Percentiles rank a stretch among this genome's conserved stretches.
Evolutionary conservation across 1,284 basidiomycete genomes (phyloP).

Genomic region (Naganishia liquefaciens): DNA sequence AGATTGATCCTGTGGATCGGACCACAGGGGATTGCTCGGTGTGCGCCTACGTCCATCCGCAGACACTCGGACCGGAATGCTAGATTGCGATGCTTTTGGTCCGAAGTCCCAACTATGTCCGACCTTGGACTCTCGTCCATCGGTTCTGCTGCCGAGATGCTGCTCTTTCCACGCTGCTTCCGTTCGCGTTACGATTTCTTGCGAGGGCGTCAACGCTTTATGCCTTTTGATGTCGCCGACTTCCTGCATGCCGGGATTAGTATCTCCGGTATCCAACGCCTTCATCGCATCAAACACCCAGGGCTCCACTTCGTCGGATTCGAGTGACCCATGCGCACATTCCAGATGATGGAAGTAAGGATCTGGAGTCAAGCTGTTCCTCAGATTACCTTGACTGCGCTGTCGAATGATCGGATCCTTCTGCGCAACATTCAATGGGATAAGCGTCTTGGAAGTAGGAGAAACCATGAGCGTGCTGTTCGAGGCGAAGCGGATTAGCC

Average conservation of each 20-base stretch:
- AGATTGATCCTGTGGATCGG: background rate
- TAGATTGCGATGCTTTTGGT: background rate
- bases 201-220: constrained; percentile 15
- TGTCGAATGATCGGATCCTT: constrained; percentile 17
- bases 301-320: background rate
- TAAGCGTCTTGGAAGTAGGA: background rate
- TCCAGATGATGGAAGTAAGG: no score
- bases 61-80: no score
- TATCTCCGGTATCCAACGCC: background rate
- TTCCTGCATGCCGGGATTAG: background rate
- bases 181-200: constrained; percentile 11
- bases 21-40: constrained; percentile 4
- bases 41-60: background rate
- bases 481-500: background rate
- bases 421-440: constrained; percentile 8
- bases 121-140: no score
- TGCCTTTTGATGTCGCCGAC: background rate
- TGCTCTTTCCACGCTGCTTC: constrained; percentile 11
- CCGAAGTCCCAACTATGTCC: background rate
- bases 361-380: background rate
- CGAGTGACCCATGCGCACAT: no score
- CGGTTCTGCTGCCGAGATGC: background rate
- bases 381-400: background rate
- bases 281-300: constrained; percentile 11
- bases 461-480: background rate